These are phyloP conservation scores for Globisporangium acanthophoron DNA, from an alignment of 352 stramenopile genomes.

Conservation along the genomic window DNA sequence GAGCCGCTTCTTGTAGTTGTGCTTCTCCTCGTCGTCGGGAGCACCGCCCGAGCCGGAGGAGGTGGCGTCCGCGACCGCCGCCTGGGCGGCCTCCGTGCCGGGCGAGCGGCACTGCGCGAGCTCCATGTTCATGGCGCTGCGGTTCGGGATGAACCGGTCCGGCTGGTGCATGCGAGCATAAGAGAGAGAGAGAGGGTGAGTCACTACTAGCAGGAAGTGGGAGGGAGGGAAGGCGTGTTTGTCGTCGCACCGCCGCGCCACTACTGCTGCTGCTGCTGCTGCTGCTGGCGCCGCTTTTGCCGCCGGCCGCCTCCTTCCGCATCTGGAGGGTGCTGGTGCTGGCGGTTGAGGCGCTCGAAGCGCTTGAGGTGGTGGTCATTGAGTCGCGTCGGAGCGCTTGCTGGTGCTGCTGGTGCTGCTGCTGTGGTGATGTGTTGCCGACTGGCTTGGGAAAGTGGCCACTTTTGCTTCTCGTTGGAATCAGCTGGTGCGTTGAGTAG, in stretches of 20 bases:
- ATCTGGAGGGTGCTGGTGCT: not conserved
- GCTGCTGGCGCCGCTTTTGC: slow-evolving; percentile 1
- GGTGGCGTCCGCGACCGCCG: slow-evolving; percentile 13
- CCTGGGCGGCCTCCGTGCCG: slow-evolving; percentile 39
- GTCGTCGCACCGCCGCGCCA: not conserved
- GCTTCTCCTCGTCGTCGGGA: slow-evolving; percentile 65
- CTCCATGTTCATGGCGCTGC: slow-evolving; percentile 84
- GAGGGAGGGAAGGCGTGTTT: too few species aligned
- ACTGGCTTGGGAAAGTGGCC: slow-evolving; percentile 3
- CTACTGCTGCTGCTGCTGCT: slow-evolving; percentile 9
- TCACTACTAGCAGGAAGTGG: not conserved
- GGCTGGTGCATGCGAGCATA: slow-evolving; percentile 20
- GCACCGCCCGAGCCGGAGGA: not conserved
- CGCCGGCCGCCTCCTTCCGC: not conserved
- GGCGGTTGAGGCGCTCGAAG: not conserved
- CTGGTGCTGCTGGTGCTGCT: not conserved
- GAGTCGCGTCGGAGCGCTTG: not conserved
- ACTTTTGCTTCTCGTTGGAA: not conserved
- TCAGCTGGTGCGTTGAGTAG: not conserved
- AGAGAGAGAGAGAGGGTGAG: not conserved
- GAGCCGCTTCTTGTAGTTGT: slow-evolving; percentile 79
- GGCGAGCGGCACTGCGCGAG: slow-evolving; percentile 67
- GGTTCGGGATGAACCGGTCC: slow-evolving; percentile 84
- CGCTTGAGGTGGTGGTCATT: not conserved
- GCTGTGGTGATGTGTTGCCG: slow-evolving; percentile 1